A percentile compares a stretch with the other conserved stretches of the same genome.
These are phyloP conservation scores for Blastocystis hominis DNA, from an alignment of 352 stramenopile species.

Conservation along the genomic window DNA sequence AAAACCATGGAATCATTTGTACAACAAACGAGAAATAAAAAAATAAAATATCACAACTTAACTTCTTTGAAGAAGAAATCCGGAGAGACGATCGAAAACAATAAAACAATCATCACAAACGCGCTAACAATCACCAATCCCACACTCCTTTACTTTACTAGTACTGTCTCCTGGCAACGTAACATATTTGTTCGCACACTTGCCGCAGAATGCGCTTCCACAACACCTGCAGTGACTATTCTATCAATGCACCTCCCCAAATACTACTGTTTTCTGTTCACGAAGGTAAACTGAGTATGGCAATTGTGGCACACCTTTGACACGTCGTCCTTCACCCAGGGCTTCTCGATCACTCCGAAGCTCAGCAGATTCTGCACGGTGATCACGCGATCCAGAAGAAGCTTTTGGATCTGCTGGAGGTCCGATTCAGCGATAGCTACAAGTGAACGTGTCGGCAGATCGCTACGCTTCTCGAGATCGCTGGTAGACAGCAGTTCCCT, in stretches of 20 bases:
- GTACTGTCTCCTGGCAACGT: not conserved
- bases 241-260: not conserved
- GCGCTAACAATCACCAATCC: not conserved
- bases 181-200: conserved; percentile 12
- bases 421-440: not conserved
- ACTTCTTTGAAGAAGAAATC: too few relatives aligned
- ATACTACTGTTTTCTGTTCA: conserved; percentile 43
- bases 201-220: conserved; percentile 21
- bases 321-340: not conserved
- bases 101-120: conserved; percentile 42
- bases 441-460: not conserved
- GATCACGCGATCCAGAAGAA: not conserved
- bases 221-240: conserved; percentile 22
- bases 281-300: not conserved
- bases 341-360: not conserved
- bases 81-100: not conserved
- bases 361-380: not conserved
- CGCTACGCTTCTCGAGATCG: not conserved
- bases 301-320: not conserved
- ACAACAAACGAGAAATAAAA: not conserved
- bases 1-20: not conserved
- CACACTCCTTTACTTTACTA: not conserved
- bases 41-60: too few relatives aligned
- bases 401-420: not conserved
- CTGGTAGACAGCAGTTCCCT: not conserved